Conservation (phyloP, 1,284 basidiomycete genomes). For the Ceratobasidium sp. region DNA sequence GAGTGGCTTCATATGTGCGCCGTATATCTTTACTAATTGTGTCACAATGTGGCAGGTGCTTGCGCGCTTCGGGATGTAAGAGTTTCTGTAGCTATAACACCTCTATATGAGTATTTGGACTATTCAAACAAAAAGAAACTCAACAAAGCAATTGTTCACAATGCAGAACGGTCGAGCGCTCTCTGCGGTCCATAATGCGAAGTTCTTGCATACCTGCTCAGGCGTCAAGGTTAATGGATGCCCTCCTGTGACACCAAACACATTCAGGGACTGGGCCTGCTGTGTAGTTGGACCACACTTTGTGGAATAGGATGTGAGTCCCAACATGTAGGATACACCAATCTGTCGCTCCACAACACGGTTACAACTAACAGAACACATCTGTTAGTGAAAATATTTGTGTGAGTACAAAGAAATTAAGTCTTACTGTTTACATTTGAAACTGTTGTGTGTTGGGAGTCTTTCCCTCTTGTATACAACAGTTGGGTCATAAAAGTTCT, state of each 20-base stretch:
- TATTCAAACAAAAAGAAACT: background rate
- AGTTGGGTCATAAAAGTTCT: background rate
- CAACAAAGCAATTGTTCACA: background rate
- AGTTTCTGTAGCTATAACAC: background rate
- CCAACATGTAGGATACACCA: no score
- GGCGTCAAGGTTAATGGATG: background rate
- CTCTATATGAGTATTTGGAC: no score
- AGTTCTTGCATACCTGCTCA: background rate
- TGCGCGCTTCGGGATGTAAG: background rate
- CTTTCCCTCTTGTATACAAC: no score
- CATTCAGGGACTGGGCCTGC: background rate
- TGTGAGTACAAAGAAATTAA: no score
- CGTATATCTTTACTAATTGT: background rate
- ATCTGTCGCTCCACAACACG: no score
- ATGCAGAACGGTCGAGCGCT: no score
- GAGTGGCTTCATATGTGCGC: background rate
- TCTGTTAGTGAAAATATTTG: no score
- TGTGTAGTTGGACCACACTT: no score
- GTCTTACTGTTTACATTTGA: no score
- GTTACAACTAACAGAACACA: no score
- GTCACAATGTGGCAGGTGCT: background rate
- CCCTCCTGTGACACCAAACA: background rate
- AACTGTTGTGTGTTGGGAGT: no score
- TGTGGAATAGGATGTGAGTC: no score
- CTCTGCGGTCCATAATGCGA: background rate